Conservation (phyloP, 1,284 basidiomycete genomes). For the Sporisorium sorghi region DNA sequence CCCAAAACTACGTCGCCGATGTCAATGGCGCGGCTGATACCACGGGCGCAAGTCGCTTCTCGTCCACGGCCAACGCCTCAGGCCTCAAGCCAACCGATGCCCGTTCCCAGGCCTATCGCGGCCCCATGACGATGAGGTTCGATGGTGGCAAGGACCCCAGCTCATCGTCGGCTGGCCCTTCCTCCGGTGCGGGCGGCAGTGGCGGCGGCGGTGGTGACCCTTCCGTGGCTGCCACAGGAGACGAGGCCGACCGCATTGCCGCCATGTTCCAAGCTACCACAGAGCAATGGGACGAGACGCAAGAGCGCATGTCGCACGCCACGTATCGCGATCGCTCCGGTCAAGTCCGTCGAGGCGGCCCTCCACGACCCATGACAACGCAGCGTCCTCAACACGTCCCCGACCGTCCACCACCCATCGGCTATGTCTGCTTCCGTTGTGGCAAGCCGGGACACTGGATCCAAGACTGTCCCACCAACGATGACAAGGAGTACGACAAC, state of each 20-base stretch:
- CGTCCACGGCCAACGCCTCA: constrained; percentile 32
- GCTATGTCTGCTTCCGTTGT: constrained; percentile 99
- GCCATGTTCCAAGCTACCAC: constrained; percentile 94
- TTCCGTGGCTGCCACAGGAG: constrained; percentile 33
- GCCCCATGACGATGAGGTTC: constrained; percentile 84
- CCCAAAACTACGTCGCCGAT: constrained; percentile 82
- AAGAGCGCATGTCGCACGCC: constrained; percentile 90
- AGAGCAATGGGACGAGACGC: constrained; percentile 93
- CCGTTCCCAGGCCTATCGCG: constrained; percentile 42
- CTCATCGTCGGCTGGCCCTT: constrained; percentile 4
- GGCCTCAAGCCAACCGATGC: constrained; percentile 30
- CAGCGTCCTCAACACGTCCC: constrained; percentile 41
- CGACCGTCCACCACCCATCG: constrained; percentile 70
- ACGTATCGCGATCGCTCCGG: constrained; percentile 64
- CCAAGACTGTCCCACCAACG: constrained; percentile 97
- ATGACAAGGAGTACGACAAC: constrained; percentile 92
- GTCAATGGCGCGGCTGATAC: constrained; percentile 65
- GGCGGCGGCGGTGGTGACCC: constrained; percentile 9
- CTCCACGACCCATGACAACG: constrained; percentile 43
- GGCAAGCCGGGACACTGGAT: constrained; percentile 98
- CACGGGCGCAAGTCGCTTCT: constrained; percentile 31
- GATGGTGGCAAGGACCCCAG: constrained; percentile 71
- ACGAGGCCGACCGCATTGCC: constrained; percentile 74
- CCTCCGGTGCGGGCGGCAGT: neutral
- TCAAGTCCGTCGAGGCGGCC: constrained; percentile 58